Percentiles rank a stretch among this genome's conserved stretches.
phyloP scores from a whole-genome alignment of 2,329 filamentous ascomycete species.

The Hypocrella siamensis region DNA sequence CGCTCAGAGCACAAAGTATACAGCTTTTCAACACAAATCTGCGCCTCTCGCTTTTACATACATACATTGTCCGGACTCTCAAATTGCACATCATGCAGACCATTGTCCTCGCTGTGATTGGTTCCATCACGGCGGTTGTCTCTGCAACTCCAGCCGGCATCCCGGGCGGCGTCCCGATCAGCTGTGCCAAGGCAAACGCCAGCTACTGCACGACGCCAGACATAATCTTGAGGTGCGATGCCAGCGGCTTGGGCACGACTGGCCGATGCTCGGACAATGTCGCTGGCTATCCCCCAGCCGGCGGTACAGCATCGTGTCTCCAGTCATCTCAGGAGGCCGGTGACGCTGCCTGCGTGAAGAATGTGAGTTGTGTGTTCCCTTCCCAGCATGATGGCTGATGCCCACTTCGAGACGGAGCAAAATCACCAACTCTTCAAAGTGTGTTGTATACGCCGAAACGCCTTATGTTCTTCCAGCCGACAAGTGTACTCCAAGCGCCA shows the following conservation, averaged over 20 bases:
- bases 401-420: neutral
- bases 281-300: constrained; percentile 23
- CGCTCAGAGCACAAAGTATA: neutral
- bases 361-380: constrained; percentile 13
- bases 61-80: too few relatives aligned
- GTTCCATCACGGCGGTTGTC: constrained; percentile 18
- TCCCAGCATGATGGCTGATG: neutral
- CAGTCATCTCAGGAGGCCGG: constrained; percentile 21
- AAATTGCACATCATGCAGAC: constrained; percentile 17
- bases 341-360: constrained; percentile 32
- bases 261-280: constrained; percentile 29
- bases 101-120: constrained; percentile 12
- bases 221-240: constrained; percentile 32
- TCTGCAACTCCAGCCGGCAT: constrained; percentile 23
- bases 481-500: constrained; percentile 17
- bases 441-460: constrained; percentile 25
- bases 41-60: neutral
- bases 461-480: constrained; percentile 20
- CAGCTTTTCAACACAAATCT: neutral
- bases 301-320: constrained; percentile 22
- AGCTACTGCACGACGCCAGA: constrained; percentile 27
- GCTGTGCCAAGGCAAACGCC: constrained; percentile 23
- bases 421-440: constrained; percentile 9
- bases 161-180: constrained; percentile 11
- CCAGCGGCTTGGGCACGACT: constrained; percentile 18